Evolutionary conservation across 495 filamentous ascomycete species (phyloP).

Genomic region (Talaromyces borbonicus): DNA sequence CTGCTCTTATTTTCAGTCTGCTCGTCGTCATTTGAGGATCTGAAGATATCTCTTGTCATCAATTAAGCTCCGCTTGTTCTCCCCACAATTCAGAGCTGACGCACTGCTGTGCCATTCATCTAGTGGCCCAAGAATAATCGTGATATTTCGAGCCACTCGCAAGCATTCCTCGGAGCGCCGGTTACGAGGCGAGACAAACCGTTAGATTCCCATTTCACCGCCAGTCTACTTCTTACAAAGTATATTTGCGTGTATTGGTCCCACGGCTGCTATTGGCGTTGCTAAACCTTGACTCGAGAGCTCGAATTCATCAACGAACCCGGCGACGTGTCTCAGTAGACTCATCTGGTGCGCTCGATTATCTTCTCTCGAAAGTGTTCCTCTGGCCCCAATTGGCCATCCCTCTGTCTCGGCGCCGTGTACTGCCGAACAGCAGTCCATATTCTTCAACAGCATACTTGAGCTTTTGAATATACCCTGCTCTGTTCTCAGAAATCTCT

Average conservation of each 20-base stretch:
- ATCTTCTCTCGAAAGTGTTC: too few relatives aligned
- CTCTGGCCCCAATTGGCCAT: too few relatives aligned
- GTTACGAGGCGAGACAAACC: background rate
- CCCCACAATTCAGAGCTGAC: background rate
- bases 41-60: background rate
- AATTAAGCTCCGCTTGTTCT: too few relatives aligned
- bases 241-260: background rate
- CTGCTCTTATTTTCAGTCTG: background rate
- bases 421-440: conserved; percentile 38
- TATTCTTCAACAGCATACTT: conserved; percentile 28
- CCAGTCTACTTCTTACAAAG: background rate
- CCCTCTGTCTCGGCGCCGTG: conserved; percentile 16
- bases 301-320: too few relatives aligned
- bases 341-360: too few relatives aligned
- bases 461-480: conserved; percentile 12
- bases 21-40: background rate
- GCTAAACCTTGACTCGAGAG: too few relatives aligned
- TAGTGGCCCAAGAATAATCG: conserved; percentile 2
- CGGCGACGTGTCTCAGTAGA: too few relatives aligned
- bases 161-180: conserved; percentile 2
- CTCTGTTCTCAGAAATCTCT: conserved; percentile 13
- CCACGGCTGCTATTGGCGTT: background rate
- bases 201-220: background rate
- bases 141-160: background rate
- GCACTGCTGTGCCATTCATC: background rate